Percentiles rank a stretch among this genome's conserved stretches.
Conservation (phyloP, 257 asterid species). For the Fraxinus quadrangulata region DNA sequence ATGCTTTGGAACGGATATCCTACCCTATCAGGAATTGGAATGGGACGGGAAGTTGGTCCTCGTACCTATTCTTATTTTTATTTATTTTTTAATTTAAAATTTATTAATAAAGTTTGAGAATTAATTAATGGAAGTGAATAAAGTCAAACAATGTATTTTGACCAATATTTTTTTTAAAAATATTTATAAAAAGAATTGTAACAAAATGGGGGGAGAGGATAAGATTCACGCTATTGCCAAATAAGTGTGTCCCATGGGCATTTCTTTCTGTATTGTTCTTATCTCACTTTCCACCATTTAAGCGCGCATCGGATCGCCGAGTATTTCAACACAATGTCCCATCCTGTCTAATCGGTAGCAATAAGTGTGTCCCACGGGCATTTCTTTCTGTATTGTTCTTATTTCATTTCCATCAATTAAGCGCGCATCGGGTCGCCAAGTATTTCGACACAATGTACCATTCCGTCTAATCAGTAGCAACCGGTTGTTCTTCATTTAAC, state of each 20-base stretch:
- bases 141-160: not conserved
- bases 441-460: slow-evolving; percentile 17
- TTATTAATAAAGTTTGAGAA: not conserved
- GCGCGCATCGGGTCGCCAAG: slow-evolving; percentile 40
- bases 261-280: not conserved
- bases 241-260: not conserved
- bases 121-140: not conserved
- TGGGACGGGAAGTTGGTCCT: too few species aligned
- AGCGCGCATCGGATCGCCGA: slow-evolving; percentile 39
- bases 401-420: slow-evolving; percentile 3
- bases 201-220: not conserved
- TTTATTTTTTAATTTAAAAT: too few species aligned
- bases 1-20: too few species aligned
- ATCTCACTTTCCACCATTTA: not conserved
- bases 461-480: slow-evolving; percentile 10
- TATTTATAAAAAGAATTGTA: not conserved
- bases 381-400: not conserved
- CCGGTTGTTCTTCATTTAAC: not conserved
- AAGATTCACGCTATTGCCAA: not conserved
- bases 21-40: too few species aligned
- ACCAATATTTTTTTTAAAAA: not conserved
- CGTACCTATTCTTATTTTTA: too few species aligned
- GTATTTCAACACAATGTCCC: slow-evolving; percentile 21
- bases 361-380: not conserved
- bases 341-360: slow-evolving; percentile 11